Percentiles rank a stretch among this genome's conserved stretches.
Conservation (phyloP, 352 stramenopile genomes). For the Blastocystis sp. region DNA sequence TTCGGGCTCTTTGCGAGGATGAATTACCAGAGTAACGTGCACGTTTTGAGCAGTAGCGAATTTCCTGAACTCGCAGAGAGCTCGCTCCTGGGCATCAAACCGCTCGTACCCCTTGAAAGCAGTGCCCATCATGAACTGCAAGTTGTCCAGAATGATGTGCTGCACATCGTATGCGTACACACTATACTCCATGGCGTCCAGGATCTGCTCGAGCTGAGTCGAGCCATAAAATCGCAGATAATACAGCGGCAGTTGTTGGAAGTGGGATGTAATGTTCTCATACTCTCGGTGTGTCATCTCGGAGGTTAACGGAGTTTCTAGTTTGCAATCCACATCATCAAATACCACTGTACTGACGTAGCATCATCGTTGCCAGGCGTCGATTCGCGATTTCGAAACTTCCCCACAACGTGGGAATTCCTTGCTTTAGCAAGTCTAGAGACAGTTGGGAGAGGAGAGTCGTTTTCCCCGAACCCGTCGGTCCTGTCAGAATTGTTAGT, state of each 20-base stretch:
- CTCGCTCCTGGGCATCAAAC: slow-evolving; percentile 78
- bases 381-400: slow-evolving; percentile 99
- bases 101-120: slow-evolving; percentile 69
- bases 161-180: slow-evolving; percentile 95
- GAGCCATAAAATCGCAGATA: slow-evolving; percentile 97
- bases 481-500: slow-evolving; percentile 93
- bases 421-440: slow-evolving; percentile 80
- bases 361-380: slow-evolving; percentile 90
- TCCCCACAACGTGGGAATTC: slow-evolving; percentile 94
- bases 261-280: slow-evolving; percentile 73
- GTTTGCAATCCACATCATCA: background rate
- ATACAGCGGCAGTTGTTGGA: slow-evolving; percentile 88
- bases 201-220: slow-evolving; percentile 76
- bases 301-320: background rate
- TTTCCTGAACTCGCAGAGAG: slow-evolving; percentile 73
- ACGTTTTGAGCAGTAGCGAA: slow-evolving; percentile 95
- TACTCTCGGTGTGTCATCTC: slow-evolving; percentile 63
- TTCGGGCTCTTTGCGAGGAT: slow-evolving; percentile 95
- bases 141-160: slow-evolving; percentile 97
- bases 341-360: slow-evolving; percentile 78
- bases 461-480: slow-evolving; percentile 88
- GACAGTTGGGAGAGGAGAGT: slow-evolving; percentile 85
- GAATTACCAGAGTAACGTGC: slow-evolving; percentile 94
- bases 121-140: slow-evolving; percentile 96
- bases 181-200: slow-evolving; percentile 96